Conservation (phyloP, 192 early-diverging fungal genomes). For the Polychytrium aggregatum region DNA sequence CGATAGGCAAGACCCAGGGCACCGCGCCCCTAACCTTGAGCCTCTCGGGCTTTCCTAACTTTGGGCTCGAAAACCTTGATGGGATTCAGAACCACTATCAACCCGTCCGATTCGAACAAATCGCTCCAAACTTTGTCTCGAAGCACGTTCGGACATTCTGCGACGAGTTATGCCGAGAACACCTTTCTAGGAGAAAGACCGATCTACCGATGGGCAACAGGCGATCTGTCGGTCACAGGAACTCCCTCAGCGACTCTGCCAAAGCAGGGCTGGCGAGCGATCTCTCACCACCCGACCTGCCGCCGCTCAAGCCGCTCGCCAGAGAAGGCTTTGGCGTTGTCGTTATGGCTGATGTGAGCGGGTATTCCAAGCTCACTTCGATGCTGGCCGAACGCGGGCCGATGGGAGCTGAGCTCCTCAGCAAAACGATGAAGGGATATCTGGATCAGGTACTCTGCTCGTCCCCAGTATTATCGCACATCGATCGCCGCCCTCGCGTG, state of each 20-base stretch:
- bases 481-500: too few relatives aligned
- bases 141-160: conserved; percentile 25
- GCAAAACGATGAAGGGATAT: conserved; percentile 40
- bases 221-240: too few relatives aligned
- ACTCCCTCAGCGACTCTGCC: background rate
- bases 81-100: too few relatives aligned
- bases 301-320: conserved; percentile 16
- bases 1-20: too few relatives aligned
- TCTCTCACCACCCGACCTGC: background rate
- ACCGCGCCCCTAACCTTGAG: too few relatives aligned
- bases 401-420: conserved; percentile 30
- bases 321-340: conserved; percentile 27
- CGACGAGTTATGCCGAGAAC: conserved; percentile 7
- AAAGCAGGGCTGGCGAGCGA: background rate
- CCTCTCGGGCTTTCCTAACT: too few relatives aligned
- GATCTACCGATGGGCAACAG: too few relatives aligned
- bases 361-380: conserved; percentile 30
- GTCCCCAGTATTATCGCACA: background rate
- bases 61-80: too few relatives aligned
- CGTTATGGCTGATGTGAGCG: conserved; percentile 39
- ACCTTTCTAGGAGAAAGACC: too few relatives aligned
- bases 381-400: conserved; percentile 30
- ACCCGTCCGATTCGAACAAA: conserved; percentile 19
- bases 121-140: conserved; percentile 34
- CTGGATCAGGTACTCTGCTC: conserved; percentile 40